A percentile compares a stretch with the other conserved stretches of the same genome.
phyloP scores from a whole-genome alignment of 169 alveolate species.

The Eimeria sp. region DNA sequence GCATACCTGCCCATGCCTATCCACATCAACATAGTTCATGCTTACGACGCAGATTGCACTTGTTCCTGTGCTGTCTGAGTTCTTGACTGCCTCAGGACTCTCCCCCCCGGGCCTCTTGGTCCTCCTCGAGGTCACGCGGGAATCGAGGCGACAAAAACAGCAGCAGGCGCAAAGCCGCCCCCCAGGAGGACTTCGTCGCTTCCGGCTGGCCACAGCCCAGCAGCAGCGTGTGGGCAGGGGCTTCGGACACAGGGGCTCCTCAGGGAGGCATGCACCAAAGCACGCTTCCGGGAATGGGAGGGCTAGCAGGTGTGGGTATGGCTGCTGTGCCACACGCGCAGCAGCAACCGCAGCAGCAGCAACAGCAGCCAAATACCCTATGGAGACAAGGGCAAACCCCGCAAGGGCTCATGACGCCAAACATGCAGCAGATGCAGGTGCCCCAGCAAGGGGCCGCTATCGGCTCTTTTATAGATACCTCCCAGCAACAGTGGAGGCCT shows the following conservation, averaged over 20 bases:
- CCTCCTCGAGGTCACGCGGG: slow-evolving; percentile 55
- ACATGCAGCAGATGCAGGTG: slow-evolving; percentile 59
- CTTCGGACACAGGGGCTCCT: slow-evolving; percentile 20
- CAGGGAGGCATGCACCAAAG: slow-evolving; percentile 34
- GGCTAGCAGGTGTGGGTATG: slow-evolving; percentile 61
- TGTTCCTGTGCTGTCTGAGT: not conserved
- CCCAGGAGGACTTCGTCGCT: slow-evolving; percentile 32
- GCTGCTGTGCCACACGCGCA: slow-evolving; percentile 32
- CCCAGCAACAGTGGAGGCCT: slow-evolving; percentile 51
- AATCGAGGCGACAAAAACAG: slow-evolving; percentile 36
- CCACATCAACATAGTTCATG: not conserved
- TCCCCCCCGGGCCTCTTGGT: slow-evolving; percentile 44
- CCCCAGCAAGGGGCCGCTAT: slow-evolving; percentile 48
- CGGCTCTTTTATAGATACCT: slow-evolving; percentile 14
- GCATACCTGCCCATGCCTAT: not conserved
- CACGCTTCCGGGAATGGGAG: slow-evolving; percentile 46
- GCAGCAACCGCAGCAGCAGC: slow-evolving; percentile 58
- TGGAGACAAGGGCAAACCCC: slow-evolving; percentile 48
- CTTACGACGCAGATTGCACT: not conserved
- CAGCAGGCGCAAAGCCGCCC: slow-evolving; percentile 61
- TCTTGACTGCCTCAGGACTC: slow-evolving; percentile 30
- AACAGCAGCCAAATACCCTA: slow-evolving; percentile 7
- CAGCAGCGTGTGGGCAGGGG: slow-evolving; percentile 35
- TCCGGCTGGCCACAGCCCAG: slow-evolving; percentile 49
- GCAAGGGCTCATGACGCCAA: slow-evolving; percentile 35